These are phyloP conservation scores for Coffea humblotiana DNA, from an alignment of 305 asterid species.

Conservation along the genomic window DNA sequence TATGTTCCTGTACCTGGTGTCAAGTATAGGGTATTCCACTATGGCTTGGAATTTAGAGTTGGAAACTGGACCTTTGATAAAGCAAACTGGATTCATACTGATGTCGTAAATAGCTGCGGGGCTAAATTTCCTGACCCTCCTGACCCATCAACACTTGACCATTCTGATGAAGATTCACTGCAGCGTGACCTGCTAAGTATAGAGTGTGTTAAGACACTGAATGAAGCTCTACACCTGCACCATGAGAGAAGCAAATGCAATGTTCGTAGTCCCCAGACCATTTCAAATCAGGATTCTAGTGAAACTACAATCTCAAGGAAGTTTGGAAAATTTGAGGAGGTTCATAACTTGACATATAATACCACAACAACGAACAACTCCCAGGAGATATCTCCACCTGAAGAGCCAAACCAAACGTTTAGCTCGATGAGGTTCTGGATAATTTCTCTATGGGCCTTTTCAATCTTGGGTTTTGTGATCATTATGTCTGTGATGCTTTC, in stretches of 20 bases:
- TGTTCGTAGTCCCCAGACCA: slow-evolving; percentile 42
- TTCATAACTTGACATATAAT: slow-evolving; percentile 18
- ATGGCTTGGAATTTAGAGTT: slow-evolving; percentile 79
- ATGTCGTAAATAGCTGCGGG: slow-evolving; percentile 77
- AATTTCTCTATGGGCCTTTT: slow-evolving; percentile 60
- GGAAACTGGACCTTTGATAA: slow-evolving; percentile 92
- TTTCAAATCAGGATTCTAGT: slow-evolving; percentile 26
- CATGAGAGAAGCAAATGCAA: slow-evolving; percentile 57
- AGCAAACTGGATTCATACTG: slow-evolving; percentile 81
- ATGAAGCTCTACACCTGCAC: slow-evolving; percentile 64
- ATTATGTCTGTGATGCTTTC: slow-evolving; percentile 58
- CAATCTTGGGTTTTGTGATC: slow-evolving; percentile 48
- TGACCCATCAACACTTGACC: slow-evolving; percentile 56
- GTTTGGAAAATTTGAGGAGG: slow-evolving; percentile 36
- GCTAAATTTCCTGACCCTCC: slow-evolving; percentile 85
- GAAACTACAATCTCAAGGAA: slow-evolving; percentile 34
- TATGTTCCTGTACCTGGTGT: slow-evolving; percentile 70
- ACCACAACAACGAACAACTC: slow-evolving; percentile 32
- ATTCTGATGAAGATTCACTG: slow-evolving; percentile 39
- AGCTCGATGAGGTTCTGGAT: slow-evolving; percentile 71
- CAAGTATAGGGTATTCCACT: slow-evolving; percentile 77
- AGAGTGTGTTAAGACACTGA: slow-evolving; percentile 66
- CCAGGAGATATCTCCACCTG: slow-evolving; percentile 46
- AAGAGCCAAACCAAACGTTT: slow-evolving; percentile 45
- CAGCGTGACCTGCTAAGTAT: slow-evolving; percentile 88